These are phyloP conservation scores for Capronia americana DNA, from an alignment of 2,329 filamentous ascomycete genomes.

Conservation along the genomic window DNA sequence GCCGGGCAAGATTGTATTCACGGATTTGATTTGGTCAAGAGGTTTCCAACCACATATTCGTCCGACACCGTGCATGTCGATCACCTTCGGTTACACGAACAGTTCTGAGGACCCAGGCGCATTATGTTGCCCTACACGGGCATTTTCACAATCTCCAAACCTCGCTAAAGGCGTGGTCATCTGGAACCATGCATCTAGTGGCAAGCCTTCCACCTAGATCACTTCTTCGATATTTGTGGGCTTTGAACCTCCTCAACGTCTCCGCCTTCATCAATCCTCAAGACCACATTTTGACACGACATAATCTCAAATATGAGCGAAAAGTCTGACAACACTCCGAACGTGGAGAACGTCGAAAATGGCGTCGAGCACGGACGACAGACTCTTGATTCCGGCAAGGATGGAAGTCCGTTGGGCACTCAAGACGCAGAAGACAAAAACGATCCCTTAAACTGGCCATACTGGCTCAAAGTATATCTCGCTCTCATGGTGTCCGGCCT, in stretches of 20 bases:
- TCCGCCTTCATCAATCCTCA: not conserved
- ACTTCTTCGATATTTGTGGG: not conserved
- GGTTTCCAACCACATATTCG: not conserved
- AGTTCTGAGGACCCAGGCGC: not conserved
- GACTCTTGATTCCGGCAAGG: not conserved
- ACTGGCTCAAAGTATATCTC: conserved; percentile 6
- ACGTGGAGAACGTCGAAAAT: not conserved
- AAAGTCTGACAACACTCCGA: not conserved
- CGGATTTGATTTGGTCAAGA: not conserved
- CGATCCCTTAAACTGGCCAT: conserved; percentile 5
- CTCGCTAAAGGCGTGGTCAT: not conserved
- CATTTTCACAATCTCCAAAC: not conserved
- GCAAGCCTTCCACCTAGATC: not conserved
- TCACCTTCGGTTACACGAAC: not conserved
- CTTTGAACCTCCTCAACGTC: not conserved
- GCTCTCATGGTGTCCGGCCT: not conserved
- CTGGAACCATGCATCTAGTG: not conserved
- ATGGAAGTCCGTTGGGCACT: not conserved
- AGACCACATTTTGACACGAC: not conserved
- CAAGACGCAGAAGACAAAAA: not conserved
- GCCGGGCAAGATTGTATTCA: not conserved
- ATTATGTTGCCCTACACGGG: not conserved
- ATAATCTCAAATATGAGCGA: not conserved
- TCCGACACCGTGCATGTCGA: not conserved
- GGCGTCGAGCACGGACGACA: not conserved